Percentiles rank a stretch among this genome's conserved stretches.
phyloP scores from a whole-genome alignment of 2,329 filamentous ascomycete species.

The Phialophora chinensis region DNA sequence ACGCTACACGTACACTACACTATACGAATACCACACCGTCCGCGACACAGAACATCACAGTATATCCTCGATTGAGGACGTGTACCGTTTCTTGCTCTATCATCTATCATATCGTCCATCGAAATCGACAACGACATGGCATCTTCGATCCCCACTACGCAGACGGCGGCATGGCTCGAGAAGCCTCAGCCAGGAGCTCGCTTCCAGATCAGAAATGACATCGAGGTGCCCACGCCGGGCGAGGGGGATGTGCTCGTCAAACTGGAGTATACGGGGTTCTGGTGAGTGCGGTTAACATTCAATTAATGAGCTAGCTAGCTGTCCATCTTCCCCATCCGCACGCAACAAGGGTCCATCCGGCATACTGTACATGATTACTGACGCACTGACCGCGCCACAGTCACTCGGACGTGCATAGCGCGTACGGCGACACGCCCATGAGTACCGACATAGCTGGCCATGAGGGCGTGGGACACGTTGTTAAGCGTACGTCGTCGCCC shows the following conservation, averaged over 20 bases:
- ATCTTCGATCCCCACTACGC: conserved; percentile 30
- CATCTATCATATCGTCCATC: no score
- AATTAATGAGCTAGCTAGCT: no score
- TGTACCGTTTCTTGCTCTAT: background rate
- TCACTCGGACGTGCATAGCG: conserved; percentile 56
- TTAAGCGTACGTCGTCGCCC: conserved; percentile 33
- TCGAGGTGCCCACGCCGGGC: conserved; percentile 47
- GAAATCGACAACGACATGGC: background rate
- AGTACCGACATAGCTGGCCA: conserved; percentile 55
- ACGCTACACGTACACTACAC: no score
- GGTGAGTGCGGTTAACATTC: background rate
- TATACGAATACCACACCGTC: no score
- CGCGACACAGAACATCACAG: no score
- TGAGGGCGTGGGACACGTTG: conserved; percentile 54
- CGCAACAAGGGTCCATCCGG: background rate
- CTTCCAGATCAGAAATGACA: conserved; percentile 46
- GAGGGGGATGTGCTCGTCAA: conserved; percentile 54
- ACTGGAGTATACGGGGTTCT: conserved; percentile 55
- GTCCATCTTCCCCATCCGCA: no score
- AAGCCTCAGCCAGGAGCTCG: conserved; percentile 45
- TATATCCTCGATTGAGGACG: no score
- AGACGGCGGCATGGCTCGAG: conserved; percentile 48
- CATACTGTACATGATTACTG: background rate
- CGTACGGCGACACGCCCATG: conserved; percentile 52
- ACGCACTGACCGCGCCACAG: conserved; percentile 21